Base-by-base conservation (phyloP, 805 yeast genomes). In the Wickerhamomyces ciferrii region DNA sequence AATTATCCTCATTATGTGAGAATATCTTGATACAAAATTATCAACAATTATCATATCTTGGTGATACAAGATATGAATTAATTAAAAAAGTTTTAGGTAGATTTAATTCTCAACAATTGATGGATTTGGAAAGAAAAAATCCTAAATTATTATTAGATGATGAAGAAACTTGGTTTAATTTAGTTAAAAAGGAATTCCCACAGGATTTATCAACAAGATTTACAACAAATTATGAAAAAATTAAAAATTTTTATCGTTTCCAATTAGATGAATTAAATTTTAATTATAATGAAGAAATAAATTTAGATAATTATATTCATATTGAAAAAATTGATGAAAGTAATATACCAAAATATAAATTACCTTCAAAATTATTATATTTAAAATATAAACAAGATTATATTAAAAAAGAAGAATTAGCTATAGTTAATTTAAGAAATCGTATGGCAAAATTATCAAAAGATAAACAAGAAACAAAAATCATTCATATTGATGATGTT, bases 331-430 rank as follows among this genome's bases (percentile, higher is more conserved):
- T 44, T 5, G 42, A 44, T 1, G 36, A 32, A 13, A 43, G 43
- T 0, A 24, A 42, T 9, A 44, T 46, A 2, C 63, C 54, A 43
- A 65, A 59, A 46, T 68, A 53, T 48, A 60, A 52, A 45, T 45
- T 68, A 9, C 72, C 74, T 0, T 65, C 62, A 18, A 59, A 69
- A 44, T 53, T 68, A 52, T 50, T 70, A 5, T 67, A 62, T 44
- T 49, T 62, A 39, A 59, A 60, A 46, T 65, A 66, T 43, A 57
- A 59, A 24, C 53, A 63, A 29, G 74, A 70, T 27, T 58, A 56
- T 9, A 42, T 53, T 1, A 52, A 53, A 43, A 71, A 67, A 46
- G 66, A 66, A 39, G 64, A 63, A 35, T 49, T 59, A 40, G 69
- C 68, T 18, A 61, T 69, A 4, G 66, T 60, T 44, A 62, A 64